Evolutionary conservation across 2,329 filamentous ascomycete species (phyloP), one percentile per base, ranked within the genome.

Genomic region (Aspergillus sergii): DNA sequence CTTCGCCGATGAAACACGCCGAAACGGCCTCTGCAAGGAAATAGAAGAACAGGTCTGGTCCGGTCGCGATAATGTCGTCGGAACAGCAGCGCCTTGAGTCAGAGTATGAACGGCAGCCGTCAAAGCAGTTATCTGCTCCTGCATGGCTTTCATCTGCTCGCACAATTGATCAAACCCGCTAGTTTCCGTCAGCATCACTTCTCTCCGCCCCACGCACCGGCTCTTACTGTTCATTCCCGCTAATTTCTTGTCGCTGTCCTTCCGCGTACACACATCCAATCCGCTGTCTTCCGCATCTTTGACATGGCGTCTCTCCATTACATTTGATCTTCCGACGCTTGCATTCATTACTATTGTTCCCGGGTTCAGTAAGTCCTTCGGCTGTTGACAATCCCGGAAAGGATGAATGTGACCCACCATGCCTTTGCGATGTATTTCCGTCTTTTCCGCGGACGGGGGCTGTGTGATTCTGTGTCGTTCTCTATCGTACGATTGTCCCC

Each of bases 81-180:
- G 41, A 4, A 64, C 64, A 41, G 46, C 30, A 54, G 66, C 65
- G 53, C 63, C 60, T 79, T 80, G 57, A 69, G 89, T 88, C 50
- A 96, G 82, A 41, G 84, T 80, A 70, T 85, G 90, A 71, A 97
- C 83, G 68, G 86, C 91, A 61, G 88, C 86, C 71, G 89, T 91
- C 48, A 97, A 84, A 64, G 85, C 84, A 55, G 90, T 87, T 69
- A 97, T 90, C 76, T 97, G 93, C 60, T 94, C 89, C 54, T 77
- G 73, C 73, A 77, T 76, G 2, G 67, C 68, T 23, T 56, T 68
- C 69, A 77, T 75, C 57, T 76, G 73, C 1, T 70, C 67, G 36
- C 74, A 71, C 1, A 77, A 64, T 30, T 60, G 69, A 36, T 73
- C 69, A 11, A 76, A 68, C 1, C 56, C 58, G 21, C 55, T 59